These are phyloP conservation scores for Diaporthe nobilis DNA, from an alignment of 2,329 filamentous ascomycete species.

Conservation along the genomic window DNA sequence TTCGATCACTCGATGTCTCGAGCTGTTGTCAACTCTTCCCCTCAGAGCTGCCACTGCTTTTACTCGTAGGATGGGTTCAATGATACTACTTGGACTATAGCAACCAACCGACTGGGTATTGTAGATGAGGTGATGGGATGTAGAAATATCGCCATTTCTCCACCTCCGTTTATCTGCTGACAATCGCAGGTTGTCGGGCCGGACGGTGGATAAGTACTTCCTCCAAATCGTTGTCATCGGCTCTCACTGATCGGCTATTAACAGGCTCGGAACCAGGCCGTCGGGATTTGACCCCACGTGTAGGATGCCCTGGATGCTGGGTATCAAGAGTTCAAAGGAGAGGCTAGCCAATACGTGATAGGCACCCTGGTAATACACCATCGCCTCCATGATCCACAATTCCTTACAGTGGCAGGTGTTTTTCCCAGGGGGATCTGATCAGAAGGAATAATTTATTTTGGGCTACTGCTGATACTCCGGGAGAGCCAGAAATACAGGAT, in stretches of 20 bases:
- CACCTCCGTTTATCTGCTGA: background rate
- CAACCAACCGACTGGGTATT: too few species aligned
- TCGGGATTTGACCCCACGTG: background rate
- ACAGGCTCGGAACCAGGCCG: background rate
- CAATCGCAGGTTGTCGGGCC: background rate
- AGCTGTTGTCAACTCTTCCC: background rate
- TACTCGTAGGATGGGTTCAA: too few species aligned
- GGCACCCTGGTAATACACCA: constrained; percentile 17
- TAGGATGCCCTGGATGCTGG: background rate
- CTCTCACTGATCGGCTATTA: background rate
- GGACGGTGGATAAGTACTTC: background rate
- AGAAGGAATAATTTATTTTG: background rate
- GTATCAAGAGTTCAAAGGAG: background rate
- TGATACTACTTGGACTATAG: background rate
- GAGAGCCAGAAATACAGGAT: too few species aligned
- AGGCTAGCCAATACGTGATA: constrained; percentile 10
- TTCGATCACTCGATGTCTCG: background rate
- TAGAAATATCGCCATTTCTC: background rate
- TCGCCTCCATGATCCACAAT: background rate
- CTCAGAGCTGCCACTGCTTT: background rate
- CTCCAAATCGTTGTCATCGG: background rate
- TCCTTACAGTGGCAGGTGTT: background rate
- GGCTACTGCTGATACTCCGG: background rate
- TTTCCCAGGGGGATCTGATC: background rate
- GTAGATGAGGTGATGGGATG: background rate